These are phyloP conservation scores for Ceratorhiza oryzae-sativae DNA, from an alignment of 1,284 basidiomycete genomes.

Conservation along the genomic window DNA sequence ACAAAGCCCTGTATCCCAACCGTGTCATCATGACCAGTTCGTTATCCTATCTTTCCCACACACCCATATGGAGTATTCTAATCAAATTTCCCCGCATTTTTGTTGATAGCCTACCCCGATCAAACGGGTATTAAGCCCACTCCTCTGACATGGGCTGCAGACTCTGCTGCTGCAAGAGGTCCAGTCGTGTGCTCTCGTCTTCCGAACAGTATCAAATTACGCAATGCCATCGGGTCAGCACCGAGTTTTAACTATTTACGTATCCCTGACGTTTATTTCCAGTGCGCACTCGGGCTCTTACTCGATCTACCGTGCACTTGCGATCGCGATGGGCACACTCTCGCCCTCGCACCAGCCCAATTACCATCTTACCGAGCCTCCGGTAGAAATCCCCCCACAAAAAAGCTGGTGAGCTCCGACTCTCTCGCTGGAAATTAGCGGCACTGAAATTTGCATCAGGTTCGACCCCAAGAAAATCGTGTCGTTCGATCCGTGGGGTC, in stretches of 20 bases:
- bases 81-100: constrained; percentile 17
- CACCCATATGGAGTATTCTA: not conserved
- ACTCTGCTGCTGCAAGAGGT: constrained; percentile 71
- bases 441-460: not conserved
- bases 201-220: constrained; percentile 81
- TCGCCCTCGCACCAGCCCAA: constrained; percentile 86
- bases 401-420: constrained; percentile 66
- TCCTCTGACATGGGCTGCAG: constrained; percentile 83
- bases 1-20: constrained; percentile 76
- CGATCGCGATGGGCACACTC: constrained; percentile 90
- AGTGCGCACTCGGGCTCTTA: constrained; percentile 89
- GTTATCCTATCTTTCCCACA: constrained; percentile 39
- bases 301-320: constrained; percentile 91
- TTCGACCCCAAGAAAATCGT: constrained; percentile 85
- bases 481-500: constrained; percentile 94
- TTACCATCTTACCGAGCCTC: constrained; percentile 88
- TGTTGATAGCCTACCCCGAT: constrained; percentile 66
- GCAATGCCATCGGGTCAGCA: constrained; percentile 83
- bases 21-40: constrained; percentile 81
- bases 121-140: constrained; percentile 79
- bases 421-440: not conserved
- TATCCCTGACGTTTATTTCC: constrained; percentile 1
- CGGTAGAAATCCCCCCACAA: constrained; percentile 81
- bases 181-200: constrained; percentile 91
- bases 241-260: not conserved